Conservation (phyloP, 495 filamentous ascomycete species). For the Hypoxylon subgilvum region DNA sequence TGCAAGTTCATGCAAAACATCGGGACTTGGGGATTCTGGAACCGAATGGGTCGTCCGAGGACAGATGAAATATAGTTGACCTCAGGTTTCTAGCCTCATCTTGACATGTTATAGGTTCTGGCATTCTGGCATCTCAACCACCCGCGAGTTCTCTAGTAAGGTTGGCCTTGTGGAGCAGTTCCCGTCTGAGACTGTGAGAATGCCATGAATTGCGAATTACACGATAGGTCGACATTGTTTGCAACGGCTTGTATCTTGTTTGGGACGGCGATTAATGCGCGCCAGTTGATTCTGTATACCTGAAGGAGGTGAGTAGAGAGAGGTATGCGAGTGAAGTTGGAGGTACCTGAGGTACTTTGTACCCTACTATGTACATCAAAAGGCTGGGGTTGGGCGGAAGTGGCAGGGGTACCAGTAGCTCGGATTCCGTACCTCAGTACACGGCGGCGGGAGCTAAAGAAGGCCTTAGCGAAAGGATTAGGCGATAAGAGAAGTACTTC, state of each 20-base stretch:
- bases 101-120: conserved; percentile 8
- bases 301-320: background rate
- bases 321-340: background rate
- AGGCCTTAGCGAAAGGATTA: background rate
- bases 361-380: background rate
- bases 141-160: conserved; percentile 14
- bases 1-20: conserved; percentile 22
- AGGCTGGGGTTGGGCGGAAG: too few species aligned
- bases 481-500: conserved; percentile 15
- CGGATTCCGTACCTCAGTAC: conserved; percentile 8
- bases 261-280: conserved; percentile 23
- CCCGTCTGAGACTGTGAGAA: conserved; percentile 14
- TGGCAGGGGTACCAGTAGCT: too few species aligned
- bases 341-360: too few species aligned
- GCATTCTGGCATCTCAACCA: conserved; percentile 3
- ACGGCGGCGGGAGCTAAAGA: conserved; percentile 19
- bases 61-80: conserved; percentile 12
- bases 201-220: conserved; percentile 4
- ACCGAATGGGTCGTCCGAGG: background rate
- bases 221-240: conserved; percentile 36
- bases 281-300: conserved; percentile 21
- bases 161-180: conserved; percentile 19
- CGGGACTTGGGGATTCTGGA: conserved; percentile 11
- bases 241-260: conserved; percentile 23
- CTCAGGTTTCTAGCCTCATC: conserved; percentile 17